These are phyloP conservation scores for Annona cherimola DNA, from an alignment of 164 flowering plant species.

Conservation along the genomic window DNA sequence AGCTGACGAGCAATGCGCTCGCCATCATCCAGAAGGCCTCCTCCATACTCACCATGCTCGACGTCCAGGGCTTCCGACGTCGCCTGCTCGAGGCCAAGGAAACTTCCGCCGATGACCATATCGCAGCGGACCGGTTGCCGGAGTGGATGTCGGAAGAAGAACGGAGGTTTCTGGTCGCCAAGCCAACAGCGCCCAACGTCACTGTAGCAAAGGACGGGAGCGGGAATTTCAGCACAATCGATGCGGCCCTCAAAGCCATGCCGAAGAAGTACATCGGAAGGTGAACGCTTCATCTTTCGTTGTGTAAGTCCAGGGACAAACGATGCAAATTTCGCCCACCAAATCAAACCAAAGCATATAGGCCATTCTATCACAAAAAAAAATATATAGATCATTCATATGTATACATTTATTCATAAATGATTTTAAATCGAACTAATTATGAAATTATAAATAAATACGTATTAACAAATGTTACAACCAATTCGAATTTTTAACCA, in stretches of 20 bases:
- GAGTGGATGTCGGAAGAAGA: slow-evolving; percentile 45
- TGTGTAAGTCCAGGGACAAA: too few relatives aligned
- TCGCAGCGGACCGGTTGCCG: slow-evolving; percentile 26
- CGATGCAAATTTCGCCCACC: too few relatives aligned
- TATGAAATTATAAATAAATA: too few relatives aligned
- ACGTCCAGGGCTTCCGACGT: slow-evolving; percentile 14
- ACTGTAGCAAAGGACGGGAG: slow-evolving; percentile 82
- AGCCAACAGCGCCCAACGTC: slow-evolving; percentile 40
- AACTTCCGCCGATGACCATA: not conserved
- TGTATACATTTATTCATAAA: too few relatives aligned
- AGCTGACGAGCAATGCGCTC: slow-evolving; percentile 61
- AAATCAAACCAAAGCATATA: too few relatives aligned
- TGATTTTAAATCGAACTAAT: too few relatives aligned
- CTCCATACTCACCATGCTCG: slow-evolving; percentile 13
- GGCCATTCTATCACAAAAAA: too few relatives aligned
- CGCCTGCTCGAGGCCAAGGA: slow-evolving; percentile 13
- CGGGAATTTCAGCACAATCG: slow-evolving; percentile 56
- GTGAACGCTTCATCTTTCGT: not conserved
- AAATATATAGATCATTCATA: too few relatives aligned
- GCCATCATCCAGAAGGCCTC: slow-evolving; percentile 31
- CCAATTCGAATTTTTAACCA: too few relatives aligned
- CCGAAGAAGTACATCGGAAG: slow-evolving; percentile 42
- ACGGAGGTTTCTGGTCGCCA: slow-evolving; percentile 35
- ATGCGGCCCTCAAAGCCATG: slow-evolving; percentile 53
- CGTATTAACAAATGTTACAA: too few relatives aligned